Conservation (phyloP, 495 filamentous ascomycete genomes). For the Achaetomiella virescens region DNA sequence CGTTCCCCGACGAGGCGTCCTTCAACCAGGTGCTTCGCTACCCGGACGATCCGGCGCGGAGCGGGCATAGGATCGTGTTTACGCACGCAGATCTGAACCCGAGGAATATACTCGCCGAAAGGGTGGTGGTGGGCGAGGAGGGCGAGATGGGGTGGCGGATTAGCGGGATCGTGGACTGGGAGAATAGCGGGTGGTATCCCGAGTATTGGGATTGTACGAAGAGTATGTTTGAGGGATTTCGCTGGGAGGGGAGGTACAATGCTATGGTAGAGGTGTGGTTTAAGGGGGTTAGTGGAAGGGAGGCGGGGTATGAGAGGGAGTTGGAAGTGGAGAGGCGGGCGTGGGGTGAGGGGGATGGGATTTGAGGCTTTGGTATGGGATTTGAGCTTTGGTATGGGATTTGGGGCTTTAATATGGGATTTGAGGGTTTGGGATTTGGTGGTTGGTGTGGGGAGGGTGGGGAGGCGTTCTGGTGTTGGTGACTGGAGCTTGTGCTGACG, state of each 20-base stretch:
- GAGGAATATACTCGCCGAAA: constrained; percentile 41
- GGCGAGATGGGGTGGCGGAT: constrained; percentile 24
- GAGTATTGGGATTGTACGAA: constrained; percentile 47
- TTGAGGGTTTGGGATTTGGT: too few species aligned
- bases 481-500: too few species aligned
- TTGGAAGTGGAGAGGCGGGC: constrained; percentile 23
- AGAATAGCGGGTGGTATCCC: constrained; percentile 48
- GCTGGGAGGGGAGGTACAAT: constrained; percentile 21
- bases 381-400: too few species aligned
- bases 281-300: constrained; percentile 23
- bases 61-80: constrained; percentile 36
- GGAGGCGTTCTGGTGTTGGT: too few species aligned
- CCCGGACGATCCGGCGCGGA: constrained; percentile 24
- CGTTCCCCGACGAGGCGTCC: constrained; percentile 28
- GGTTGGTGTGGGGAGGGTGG: too few species aligned
- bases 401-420: too few species aligned
- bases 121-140: constrained; percentile 10
- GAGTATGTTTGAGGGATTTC: constrained; percentile 24
- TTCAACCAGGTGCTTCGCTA: constrained; percentile 28
- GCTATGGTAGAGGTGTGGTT: constrained; percentile 21
- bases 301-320: constrained; percentile 25
- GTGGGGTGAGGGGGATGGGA: constrained; percentile 24
- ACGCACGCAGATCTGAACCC: constrained; percentile 42
- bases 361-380: too few species aligned
- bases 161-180: constrained; percentile 39